Evolutionary conservation across 2,329 filamentous ascomycete genomes (phyloP).

Genomic region (Aureobasidium sp.): DNA sequence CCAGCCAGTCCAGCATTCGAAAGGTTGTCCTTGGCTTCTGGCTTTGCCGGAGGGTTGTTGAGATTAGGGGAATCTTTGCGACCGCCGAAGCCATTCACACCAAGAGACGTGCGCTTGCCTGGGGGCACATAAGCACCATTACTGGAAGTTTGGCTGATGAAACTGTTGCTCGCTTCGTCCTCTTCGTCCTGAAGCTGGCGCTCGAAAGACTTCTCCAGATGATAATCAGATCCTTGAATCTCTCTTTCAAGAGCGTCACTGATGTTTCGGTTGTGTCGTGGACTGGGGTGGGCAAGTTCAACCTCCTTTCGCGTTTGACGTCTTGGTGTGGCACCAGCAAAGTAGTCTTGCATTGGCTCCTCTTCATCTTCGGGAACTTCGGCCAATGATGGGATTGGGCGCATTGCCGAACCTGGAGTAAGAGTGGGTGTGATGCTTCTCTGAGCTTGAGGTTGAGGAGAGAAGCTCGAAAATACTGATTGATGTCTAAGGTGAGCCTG

Average conservation of each 20-base stretch:
- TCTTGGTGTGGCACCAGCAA: slow-evolving; percentile 24
- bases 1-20: background rate
- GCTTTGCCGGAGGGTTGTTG: background rate
- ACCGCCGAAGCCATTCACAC: background rate
- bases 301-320: slow-evolving; percentile 32
- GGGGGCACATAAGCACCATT: slow-evolving; percentile 6
- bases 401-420: slow-evolving; percentile 24
- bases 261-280: slow-evolving; percentile 61
- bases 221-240: slow-evolving; percentile 78
- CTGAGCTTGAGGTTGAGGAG: slow-evolving; percentile 18
- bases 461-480: slow-evolving; percentile 17
- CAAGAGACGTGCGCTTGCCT: background rate
- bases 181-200: slow-evolving; percentile 58
- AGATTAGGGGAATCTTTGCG: background rate
- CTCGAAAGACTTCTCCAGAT: slow-evolving; percentile 31
- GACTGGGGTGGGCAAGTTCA: slow-evolving; percentile 52
- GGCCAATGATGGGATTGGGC: slow-evolving; percentile 46
- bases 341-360: slow-evolving; percentile 32
- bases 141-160: slow-evolving; percentile 1
- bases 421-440: slow-evolving; percentile 40
- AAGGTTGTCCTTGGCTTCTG: background rate
- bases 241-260: slow-evolving; percentile 74
- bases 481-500: slow-evolving; percentile 14
- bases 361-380: slow-evolving; percentile 69
- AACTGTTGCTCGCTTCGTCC: slow-evolving; percentile 45